Base-by-base conservation (phyloP, 148 eudicot genomes). In the Persicaria maculosa region DNA sequence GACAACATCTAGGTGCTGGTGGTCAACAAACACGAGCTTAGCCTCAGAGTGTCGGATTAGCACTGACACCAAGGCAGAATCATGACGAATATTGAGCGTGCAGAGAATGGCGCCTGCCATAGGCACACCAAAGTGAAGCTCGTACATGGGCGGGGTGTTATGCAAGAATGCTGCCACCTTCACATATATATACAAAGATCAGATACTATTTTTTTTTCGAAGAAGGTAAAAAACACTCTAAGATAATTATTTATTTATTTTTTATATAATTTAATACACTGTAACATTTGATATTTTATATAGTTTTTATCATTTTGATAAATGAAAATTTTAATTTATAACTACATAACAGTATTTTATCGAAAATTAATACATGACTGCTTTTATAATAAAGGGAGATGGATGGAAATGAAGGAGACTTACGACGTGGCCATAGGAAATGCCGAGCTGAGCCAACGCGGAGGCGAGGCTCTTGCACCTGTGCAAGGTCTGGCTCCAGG, bases 101-200 rank as follows among this genome's bases (percentile, higher is more conserved):
- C 88, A 86, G 44, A 91, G 82, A 68, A 91, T 77, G 40, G 84
- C 96, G 4, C 96, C 92, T 25, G 90, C 86, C 96, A 91, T 88
- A 12, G 96, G 96, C 61, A 88, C 93, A 15, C 78, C 92, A 77
- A 90, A 90, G 54, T 90, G 96, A 64, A 90, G 78, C 81, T 90
- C 96, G 59, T 90, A 87, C 84, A 80, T 85, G n/a, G 86, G 89
- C 47, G 96, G 96, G 72, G 81, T 76, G 80, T 88, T 90, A 9
- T 90, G 92, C 69, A 89, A 71, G 74, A 90, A 78, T 9, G 84
- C 84, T 48, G 96, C 90, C 76, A 90, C 90, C 92, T 90, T 74
- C 80, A 90, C 75, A 83, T 4, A 79, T 74, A 47, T 75, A 68
- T 52, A 86, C 88, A 31, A 1, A 31, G 40, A 31, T 31, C 40